These are phyloP conservation scores for Candida dajiaensis DNA, from an alignment of 805 yeast genomes.

Conservation along the genomic window DNA sequence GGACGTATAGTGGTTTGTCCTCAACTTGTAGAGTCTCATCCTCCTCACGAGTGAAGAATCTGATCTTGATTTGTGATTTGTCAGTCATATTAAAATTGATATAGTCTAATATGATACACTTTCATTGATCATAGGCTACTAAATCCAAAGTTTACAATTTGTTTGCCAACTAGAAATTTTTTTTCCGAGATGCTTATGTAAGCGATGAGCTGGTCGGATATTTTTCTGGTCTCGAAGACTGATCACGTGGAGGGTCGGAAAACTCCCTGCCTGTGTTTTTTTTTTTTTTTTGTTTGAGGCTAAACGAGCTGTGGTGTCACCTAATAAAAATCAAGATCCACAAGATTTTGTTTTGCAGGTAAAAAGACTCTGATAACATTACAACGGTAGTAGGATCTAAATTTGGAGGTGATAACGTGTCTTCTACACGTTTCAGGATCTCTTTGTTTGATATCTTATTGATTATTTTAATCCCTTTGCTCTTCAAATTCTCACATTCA, in stretches of 20 bases:
- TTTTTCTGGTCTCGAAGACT: no score
- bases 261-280: no score
- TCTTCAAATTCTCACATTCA: neutral
- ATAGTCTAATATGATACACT: no score
- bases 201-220: neutral
- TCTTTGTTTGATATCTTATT: neutral
- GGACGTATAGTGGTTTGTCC: constrained; percentile 83
- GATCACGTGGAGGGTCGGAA: no score
- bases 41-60: constrained; percentile 80
- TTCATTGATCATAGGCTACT: no score
- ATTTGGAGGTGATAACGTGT: neutral
- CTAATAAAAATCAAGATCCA: neutral
- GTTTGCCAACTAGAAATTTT: constrained; percentile 3
- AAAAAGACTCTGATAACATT: neutral
- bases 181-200: constrained; percentile 4
- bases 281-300: neutral
- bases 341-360: neutral
- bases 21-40: constrained; percentile 69
- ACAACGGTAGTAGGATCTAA: neutral
- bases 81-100: constrained; percentile 14
- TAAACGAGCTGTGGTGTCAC: neutral
- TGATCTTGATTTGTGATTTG: constrained; percentile 70
- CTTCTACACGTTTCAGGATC: neutral
- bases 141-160: neutral
- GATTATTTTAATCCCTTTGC: no score